Conservation (phyloP, 2,329 filamentous ascomycete genomes). For the Fusarium graminum region DNA sequence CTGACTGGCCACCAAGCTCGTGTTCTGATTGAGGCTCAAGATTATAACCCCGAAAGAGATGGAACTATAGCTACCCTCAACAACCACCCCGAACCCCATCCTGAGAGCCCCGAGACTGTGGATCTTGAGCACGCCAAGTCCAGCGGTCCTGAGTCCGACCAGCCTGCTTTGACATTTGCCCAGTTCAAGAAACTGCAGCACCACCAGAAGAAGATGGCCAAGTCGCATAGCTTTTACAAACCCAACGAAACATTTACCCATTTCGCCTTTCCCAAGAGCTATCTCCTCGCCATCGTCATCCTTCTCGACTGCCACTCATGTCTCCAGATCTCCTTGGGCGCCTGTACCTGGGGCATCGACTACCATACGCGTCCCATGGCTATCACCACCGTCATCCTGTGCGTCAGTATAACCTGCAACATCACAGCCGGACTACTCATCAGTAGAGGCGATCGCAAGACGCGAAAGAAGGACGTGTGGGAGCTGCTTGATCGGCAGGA, state of each 20-base stretch:
- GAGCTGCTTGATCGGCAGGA: constrained; percentile 82
- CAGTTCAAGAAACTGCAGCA: constrained; percentile 80
- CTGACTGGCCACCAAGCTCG: constrained; percentile 44
- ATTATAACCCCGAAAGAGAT: constrained; percentile 27
- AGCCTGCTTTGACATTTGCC: constrained; percentile 71
- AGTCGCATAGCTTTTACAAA: constrained; percentile 90
- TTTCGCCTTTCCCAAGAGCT: constrained; percentile 79
- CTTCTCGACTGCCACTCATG: constrained; percentile 83
- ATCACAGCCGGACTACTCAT: constrained; percentile 82
- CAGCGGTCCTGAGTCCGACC: constrained; percentile 59
- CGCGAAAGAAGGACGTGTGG: constrained; percentile 87
- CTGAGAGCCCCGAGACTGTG: constrained; percentile 52
- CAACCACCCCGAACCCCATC: constrained; percentile 57
- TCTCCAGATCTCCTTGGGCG: constrained; percentile 83
- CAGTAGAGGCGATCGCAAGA: constrained; percentile 78
- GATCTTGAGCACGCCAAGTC: constrained; percentile 58
- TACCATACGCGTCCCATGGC: constrained; percentile 77
- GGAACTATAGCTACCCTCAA: constrained; percentile 12
- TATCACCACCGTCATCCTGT: constrained; percentile 84
- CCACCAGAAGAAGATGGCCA: constrained; percentile 83
- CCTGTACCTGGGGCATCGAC: constrained; percentile 82
- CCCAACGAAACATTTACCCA: constrained; percentile 88
- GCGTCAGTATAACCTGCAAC: constrained; percentile 82
- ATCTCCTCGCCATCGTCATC: constrained; percentile 82
- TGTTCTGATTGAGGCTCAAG: constrained; percentile 30